A percentile compares a stretch with the other conserved stretches of the same genome.
phyloP scores from a whole-genome alignment of 1,284 basidiomycete species.

The Ustilago nuda region DNA sequence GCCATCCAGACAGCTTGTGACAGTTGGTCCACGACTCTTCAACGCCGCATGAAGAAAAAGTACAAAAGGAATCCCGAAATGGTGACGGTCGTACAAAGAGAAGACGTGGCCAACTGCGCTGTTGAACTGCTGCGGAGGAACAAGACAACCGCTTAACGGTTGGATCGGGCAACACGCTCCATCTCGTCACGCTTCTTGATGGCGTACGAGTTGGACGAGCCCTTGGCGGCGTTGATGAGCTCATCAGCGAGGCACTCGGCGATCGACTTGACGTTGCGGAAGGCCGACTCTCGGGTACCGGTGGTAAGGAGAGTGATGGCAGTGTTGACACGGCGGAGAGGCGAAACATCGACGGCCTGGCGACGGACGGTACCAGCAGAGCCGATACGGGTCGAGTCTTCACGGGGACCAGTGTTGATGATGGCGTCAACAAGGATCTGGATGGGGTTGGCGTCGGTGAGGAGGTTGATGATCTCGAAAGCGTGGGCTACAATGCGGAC shows the following conservation, averaged over 20 bases:
- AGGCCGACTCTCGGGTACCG: conserved; percentile 98
- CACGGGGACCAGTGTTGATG: conserved; percentile 99
- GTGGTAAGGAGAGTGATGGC: conserved; percentile 93
- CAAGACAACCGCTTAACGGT: conserved; percentile 78
- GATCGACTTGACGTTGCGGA: conserved; percentile 99
- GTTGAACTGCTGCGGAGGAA: conserved; percentile 16
- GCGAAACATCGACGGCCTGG: conserved; percentile 99
- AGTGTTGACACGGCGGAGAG: conserved; percentile 98
- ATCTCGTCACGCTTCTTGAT: conserved; percentile 95
- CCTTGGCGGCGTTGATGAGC: conserved; percentile 99
- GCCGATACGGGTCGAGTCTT: conserved; percentile 99
- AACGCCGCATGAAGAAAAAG: conserved; percentile 47
- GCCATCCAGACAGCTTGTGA: conserved; percentile 28
- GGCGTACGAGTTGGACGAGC: conserved; percentile 99
- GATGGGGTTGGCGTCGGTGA: conserved; percentile 99
- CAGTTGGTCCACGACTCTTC: conserved; percentile 21
- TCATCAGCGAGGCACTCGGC: conserved; percentile 97
- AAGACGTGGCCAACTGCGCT: conserved; percentile 32
- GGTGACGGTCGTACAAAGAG: conserved; percentile 30
- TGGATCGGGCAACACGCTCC: conserved; percentile 99
- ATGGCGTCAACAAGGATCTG: conserved; percentile 98
- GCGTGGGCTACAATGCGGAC: conserved; percentile 99
- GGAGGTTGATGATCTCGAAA: conserved; percentile 99
- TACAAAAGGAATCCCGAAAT: conserved; percentile 54
- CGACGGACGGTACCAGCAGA: conserved; percentile 99